These are phyloP conservation scores for Hemileccinum impolitum DNA, from an alignment of 768 basidiomycete genomes.

Conservation along the genomic window DNA sequence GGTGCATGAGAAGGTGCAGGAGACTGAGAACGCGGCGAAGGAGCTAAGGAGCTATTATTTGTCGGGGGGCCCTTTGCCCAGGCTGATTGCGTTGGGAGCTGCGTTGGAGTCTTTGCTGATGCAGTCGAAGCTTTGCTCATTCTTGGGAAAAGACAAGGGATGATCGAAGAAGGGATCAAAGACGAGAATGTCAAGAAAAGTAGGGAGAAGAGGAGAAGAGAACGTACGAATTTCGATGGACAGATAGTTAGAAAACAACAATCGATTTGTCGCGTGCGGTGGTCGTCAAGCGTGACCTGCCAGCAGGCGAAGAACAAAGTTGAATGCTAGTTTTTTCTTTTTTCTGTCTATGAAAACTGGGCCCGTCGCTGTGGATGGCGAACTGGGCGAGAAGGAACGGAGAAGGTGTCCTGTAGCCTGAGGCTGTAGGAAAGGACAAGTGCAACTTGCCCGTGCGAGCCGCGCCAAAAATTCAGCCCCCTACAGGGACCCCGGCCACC, in stretches of 20 bases:
- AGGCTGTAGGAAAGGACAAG: constrained; percentile 39
- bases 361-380: constrained; percentile 38
- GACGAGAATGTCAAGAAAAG: background rate
- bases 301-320: constrained; percentile 78
- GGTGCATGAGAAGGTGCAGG: constrained; percentile 56
- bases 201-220: constrained; percentile 12
- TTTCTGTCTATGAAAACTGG: constrained; percentile 38
- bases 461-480: constrained; percentile 30
- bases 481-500: constrained; percentile 27
- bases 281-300: constrained; percentile 89
- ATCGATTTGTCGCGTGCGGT: constrained; percentile 60
- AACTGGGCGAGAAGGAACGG: constrained; percentile 27
- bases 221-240: constrained; percentile 43
- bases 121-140: constrained; percentile 91
- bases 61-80: constrained; percentile 89
- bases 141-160: constrained; percentile 39
- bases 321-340: constrained; percentile 35
- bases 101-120: constrained; percentile 68
- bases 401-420: constrained; percentile 33
- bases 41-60: constrained; percentile 42
- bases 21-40: constrained; percentile 76
- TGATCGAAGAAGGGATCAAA: constrained; percentile 3
- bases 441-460: constrained; percentile 33
- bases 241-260: constrained; percentile 48
- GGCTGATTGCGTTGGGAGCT: constrained; percentile 79